Evolutionary conservation across 2,329 filamentous ascomycete genomes (phyloP).

Genomic region (Lecanicillium sp.): DNA sequence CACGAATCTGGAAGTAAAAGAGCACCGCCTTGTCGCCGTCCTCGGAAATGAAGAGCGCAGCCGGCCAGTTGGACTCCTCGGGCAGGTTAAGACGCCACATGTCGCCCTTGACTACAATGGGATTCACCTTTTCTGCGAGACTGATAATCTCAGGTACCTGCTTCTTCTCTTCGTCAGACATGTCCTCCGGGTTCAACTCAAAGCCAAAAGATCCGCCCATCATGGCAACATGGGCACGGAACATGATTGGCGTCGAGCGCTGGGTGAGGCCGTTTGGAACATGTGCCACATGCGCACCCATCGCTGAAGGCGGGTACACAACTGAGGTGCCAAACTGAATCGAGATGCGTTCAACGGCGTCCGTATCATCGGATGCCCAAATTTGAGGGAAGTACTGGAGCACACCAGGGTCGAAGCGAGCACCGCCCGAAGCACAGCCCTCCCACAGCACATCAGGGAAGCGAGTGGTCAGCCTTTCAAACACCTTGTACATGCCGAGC

Average conservation of each 20-base stretch:
- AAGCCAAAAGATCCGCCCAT: slow-evolving; percentile 63
- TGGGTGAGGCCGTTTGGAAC: slow-evolving; percentile 51
- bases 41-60: slow-evolving; percentile 48
- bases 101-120: slow-evolving; percentile 49
- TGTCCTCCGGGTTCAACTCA: slow-evolving; percentile 50
- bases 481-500: slow-evolving; percentile 55
- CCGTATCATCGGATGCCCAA: slow-evolving; percentile 60
- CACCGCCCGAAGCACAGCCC: slow-evolving; percentile 58
- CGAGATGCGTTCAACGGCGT: slow-evolving; percentile 50
- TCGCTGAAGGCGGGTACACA: slow-evolving; percentile 53
- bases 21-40: slow-evolving; percentile 43
- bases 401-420: slow-evolving; percentile 55
- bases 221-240: slow-evolving; percentile 59
- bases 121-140: slow-evolving; percentile 48
- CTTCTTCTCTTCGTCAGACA: slow-evolving; percentile 41
- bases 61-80: slow-evolving; percentile 54
- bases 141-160: slow-evolving; percentile 46
- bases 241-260: slow-evolving; percentile 47
- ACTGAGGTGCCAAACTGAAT: slow-evolving; percentile 59
- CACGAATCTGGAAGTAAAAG: slow-evolving; percentile 53
- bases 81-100: slow-evolving; percentile 53
- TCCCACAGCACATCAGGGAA: slow-evolving; percentile 60
- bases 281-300: slow-evolving; percentile 58
- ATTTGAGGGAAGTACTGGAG: slow-evolving; percentile 58
- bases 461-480: slow-evolving; percentile 48